A percentile compares a stretch with the other conserved stretches of the same genome.
phyloP scores from a whole-genome alignment of 2,329 filamentous ascomycete species.

The Nigrograna mackinnonii region DNA sequence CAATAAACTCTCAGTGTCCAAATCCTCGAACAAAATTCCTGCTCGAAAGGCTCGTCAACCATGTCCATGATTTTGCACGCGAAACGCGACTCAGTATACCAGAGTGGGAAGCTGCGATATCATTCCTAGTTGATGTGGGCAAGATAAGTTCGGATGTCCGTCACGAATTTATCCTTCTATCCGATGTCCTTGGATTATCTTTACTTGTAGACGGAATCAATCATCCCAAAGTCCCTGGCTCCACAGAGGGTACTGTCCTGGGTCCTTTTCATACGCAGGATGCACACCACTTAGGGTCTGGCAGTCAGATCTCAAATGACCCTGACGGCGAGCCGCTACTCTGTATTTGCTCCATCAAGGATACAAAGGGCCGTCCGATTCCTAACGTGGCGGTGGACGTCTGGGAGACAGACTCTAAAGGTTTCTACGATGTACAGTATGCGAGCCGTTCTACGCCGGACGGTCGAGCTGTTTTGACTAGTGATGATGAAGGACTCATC shows the following conservation, averaged over 20 bases:
- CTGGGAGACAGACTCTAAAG: constrained; percentile 78
- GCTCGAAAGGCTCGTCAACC: constrained; percentile 68
- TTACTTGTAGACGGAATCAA: constrained; percentile 77
- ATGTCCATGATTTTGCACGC: constrained; percentile 77
- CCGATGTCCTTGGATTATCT: constrained; percentile 74
- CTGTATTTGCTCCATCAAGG: constrained; percentile 68
- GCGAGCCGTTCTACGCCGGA: constrained; percentile 52
- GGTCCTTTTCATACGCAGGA: constrained; percentile 82
- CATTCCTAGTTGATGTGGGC: constrained; percentile 70
- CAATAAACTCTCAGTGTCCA: constrained; percentile 69
- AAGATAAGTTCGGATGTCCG: constrained; percentile 72
- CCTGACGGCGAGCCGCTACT: constrained; percentile 68
- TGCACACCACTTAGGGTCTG: constrained; percentile 59
- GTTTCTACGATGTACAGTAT: constrained; percentile 76
- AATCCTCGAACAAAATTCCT: constrained; percentile 59
- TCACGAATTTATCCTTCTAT: constrained; percentile 78
- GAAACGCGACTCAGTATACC: constrained; percentile 73
- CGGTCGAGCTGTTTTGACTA: constrained; percentile 69
- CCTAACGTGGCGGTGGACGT: constrained; percentile 71
- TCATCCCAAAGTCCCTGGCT: constrained; percentile 70
- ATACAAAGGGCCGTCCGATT: constrained; percentile 64
- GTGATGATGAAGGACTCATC: constrained; percentile 70
- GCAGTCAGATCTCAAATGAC: constrained; percentile 66
- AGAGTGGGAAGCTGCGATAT: constrained; percentile 74
- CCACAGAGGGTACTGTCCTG: constrained; percentile 75